phyloP scores from a whole-genome alignment of 2,329 filamentous ascomycete species.

The Stylonectria norvegica region DNA sequence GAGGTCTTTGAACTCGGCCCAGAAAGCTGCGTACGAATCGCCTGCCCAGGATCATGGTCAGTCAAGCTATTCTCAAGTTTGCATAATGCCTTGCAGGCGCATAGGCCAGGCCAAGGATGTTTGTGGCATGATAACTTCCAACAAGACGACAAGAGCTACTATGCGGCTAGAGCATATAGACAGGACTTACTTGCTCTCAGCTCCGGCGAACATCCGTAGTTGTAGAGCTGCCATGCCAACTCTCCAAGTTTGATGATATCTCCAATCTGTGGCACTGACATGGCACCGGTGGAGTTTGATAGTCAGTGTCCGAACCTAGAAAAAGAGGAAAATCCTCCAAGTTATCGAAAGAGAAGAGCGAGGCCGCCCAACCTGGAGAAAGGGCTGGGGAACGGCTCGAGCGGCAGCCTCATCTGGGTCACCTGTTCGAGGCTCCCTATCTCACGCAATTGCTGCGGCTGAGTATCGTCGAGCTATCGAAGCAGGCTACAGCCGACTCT shows the following conservation, averaged over 20 bases:
- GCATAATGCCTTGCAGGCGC: too few relatives aligned
- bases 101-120: too few relatives aligned
- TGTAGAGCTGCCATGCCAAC: constrained; percentile 33
- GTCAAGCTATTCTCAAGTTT: too few relatives aligned
- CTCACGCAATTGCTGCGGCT: neutral
- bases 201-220: constrained; percentile 31
- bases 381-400: constrained; percentile 6
- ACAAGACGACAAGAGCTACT: too few relatives aligned
- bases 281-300: constrained; percentile 16
- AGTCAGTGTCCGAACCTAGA: too few relatives aligned
- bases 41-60: constrained; percentile 16
- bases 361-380: too few relatives aligned
- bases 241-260: constrained; percentile 31
- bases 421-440: constrained; percentile 5
- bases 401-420: constrained; percentile 9
- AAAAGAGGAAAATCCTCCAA: too few relatives aligned
- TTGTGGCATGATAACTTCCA: too few relatives aligned
- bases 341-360: too few relatives aligned
- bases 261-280: constrained; percentile 27
- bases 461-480: too few relatives aligned
- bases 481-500: too few relatives aligned
- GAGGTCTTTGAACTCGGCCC: constrained; percentile 29
- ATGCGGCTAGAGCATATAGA: too few relatives aligned
- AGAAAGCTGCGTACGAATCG: constrained; percentile 32
- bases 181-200: constrained; percentile 31